Base-by-base conservation (phyloP, 768 basidiomycete species). In the Kwoniella shandongensis region DNA sequence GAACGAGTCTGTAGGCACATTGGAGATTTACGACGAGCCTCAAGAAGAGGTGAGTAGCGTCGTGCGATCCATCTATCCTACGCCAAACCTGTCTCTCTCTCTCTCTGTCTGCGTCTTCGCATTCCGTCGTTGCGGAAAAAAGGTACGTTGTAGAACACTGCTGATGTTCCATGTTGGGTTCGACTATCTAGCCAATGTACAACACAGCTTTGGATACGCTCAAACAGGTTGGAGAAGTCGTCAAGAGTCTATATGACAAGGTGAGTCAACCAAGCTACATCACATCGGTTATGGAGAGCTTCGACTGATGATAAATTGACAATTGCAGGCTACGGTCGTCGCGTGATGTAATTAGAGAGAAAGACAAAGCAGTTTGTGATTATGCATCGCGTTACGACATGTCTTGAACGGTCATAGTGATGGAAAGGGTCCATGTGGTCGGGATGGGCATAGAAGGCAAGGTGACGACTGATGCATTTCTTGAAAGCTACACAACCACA, bases 1-100 rank as follows among this genome's bases (percentile, higher is more conserved):
- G n/a, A 94, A 98, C 74, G 94, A 98, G 75, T 91, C 91, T 25
- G 83, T 89, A 2, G 92, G 92, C 0, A 92, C 91, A 69, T 78
- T 97, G 46, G 79, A 96, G 48, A 85, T 98, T n/a, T 97, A 88
- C 60, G 89, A 96, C 55, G 81, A 90, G 75, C 84, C 84, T 1
- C 87, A 89, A 68, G 84, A 84, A 12, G 91, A 96, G 78, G 91
- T 91, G 68, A 54, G 88, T 82, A 2, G 26, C 20, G 6, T 32
- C 20, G 3, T 22, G 17, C 17, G 40, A 4, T 4, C 40, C 22
- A 6, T 41, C 5, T n/a, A 41, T 41, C 22, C 17, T 41, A 18
- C 18, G 18, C 18, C 18, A 20, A 3, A 11, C 25, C 18, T 44
- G 41, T 10, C 41, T 44, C 41, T 20, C 23, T 22, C 18, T 10